These are phyloP conservation scores for Neocucurbitaria cava DNA, from an alignment of 2,329 filamentous ascomycete genomes.

Conservation along the genomic window DNA sequence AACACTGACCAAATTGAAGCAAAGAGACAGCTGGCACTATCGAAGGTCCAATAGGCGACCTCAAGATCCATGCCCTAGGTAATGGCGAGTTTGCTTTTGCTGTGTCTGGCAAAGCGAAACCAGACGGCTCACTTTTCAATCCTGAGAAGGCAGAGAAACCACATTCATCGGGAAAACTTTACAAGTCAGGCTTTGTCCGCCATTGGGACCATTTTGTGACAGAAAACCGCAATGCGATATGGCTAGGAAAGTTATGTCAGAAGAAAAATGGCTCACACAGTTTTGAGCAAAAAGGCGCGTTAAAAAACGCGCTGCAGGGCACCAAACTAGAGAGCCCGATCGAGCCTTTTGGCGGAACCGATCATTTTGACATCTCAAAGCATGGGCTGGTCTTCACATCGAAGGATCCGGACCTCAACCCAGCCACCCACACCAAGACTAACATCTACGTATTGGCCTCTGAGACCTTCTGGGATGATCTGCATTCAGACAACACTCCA, in stretches of 20 bases:
- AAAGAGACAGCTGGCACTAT: slow-evolving; percentile 53
- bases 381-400: slow-evolving; percentile 75
- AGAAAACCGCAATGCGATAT: slow-evolving; percentile 74
- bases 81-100: slow-evolving; percentile 54
- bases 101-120: slow-evolving; percentile 67
- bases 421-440: slow-evolving; percentile 78
- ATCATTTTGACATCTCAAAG: slow-evolving; percentile 78
- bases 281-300: slow-evolving; percentile 28
- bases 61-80: slow-evolving; percentile 54
- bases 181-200: slow-evolving; percentile 76
- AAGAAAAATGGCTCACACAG: slow-evolving; percentile 19
- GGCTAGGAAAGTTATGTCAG: slow-evolving; percentile 67
- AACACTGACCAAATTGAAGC: slow-evolving; percentile 21
- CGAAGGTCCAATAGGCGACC: slow-evolving; percentile 56
- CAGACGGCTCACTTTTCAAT: slow-evolving; percentile 74
- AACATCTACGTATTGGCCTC: slow-evolving; percentile 76
- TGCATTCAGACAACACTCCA: slow-evolving; percentile 15
- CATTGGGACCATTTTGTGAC: slow-evolving; percentile 84
- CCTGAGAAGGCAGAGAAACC: slow-evolving; percentile 66
- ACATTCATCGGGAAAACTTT: slow-evolving; percentile 71
- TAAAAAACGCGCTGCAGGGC: slow-evolving; percentile 70
- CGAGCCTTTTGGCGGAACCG: slow-evolving; percentile 77
- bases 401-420: slow-evolving; percentile 74
- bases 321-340: slow-evolving; percentile 70
- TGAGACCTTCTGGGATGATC: slow-evolving; percentile 59